Base-by-base conservation (phyloP, 345 rosid genomes). In the Aurinia saxatilis region DNA sequence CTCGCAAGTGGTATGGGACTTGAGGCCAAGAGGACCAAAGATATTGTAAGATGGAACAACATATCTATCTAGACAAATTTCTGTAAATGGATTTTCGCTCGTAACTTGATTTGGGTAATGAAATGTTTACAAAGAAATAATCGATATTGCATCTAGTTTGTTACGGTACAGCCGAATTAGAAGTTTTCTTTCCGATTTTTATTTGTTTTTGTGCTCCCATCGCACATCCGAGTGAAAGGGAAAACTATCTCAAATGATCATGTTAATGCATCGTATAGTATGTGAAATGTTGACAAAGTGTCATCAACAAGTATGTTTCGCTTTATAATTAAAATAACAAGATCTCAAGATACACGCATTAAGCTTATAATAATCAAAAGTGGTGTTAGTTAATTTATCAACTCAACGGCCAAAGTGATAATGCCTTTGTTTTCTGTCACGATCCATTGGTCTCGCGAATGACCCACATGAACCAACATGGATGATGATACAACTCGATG, bases 391-490 rank as follows among this genome's bases (percentile, higher is more conserved):
- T 48, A 29, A 66, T 27, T 45, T 12, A 46, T 16, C 6, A 56
- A 37, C 57, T 56, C 56, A 56, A 56, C 49, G 37, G 33, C 71
- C 40, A 56, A 3, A n/a, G 29, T 13, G 35, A 49, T 49, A 30
- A 49, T 67, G 71, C 41, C 25, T 21, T 30, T 57, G 19, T 33
- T 57, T 68, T 68, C 45, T 50, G 60, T 68, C 72, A 68, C 29
- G 8, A 51, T 50, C 46, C 57, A 30, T 48, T 38, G 31, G 50
- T 57, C 58, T 68, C 66, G 57, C 50, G 60, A 59, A 41, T 59
- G 66, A 42, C 66, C 60, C 72, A 50, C 66, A 68, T 68, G 60
- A 59, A 60, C 66, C 53, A 59, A 37, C 66, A 50, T 58, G 65
- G 72, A 59, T 40, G 51, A 47, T 61, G 47, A 13, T 49, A 31